Base-by-base conservation (phyloP, 2,329 filamentous ascomycete species). In the Byssochlamys sp. region DNA sequence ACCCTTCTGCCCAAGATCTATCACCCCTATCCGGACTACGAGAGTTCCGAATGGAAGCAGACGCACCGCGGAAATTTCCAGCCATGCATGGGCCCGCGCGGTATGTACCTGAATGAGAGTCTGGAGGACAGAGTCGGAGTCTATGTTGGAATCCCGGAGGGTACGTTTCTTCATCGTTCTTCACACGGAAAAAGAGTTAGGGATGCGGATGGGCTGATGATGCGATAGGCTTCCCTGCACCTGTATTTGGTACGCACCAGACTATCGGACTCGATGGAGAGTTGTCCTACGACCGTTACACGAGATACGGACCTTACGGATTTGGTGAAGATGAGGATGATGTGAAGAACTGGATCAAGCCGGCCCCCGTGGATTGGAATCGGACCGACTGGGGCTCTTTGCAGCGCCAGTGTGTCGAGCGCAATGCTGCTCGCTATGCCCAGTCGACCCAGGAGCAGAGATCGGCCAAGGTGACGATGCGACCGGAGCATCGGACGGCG, bases 21-120 rank as follows among this genome's bases (percentile, higher is more conserved):
- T 71, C 80, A 85, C 58, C 88, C 88, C 0, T 91, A 90, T 61
- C 87, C 88, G 0, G 75, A 82, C 14, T 89, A 90, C 73, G 87
- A 88, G 65, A 81, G 79, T 54, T 73, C 76, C 2, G 71, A 76
- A 12, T 91, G 86, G 85, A 80, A 77, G 64, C 72, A 75, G 53
- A 69, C 74, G 29, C 81, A 81, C 61, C 77, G 80, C 53, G 86
- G 85, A 14, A 70, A 79, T 56, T 83, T 86, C 65, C 78, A 83
- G 4, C 72, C 85, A 1, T 91, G 89, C 69, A 75, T 82, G 54
- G 87, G 87, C 1, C 84, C 87, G 1, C 69, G 78, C 56, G 77
- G 77, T 25, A 66, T 73, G 39, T 63, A 71, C 1, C 74, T 81
- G 3, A 85, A 85, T 50, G 75, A 80, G 58, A 77, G 77, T 53